A percentile compares a stretch with the other conserved stretches of the same genome.
These are phyloP conservation scores for Fragilariopsis cylindrus DNA, from an alignment of 108 stramenopile species.

Conservation along the genomic window DNA sequence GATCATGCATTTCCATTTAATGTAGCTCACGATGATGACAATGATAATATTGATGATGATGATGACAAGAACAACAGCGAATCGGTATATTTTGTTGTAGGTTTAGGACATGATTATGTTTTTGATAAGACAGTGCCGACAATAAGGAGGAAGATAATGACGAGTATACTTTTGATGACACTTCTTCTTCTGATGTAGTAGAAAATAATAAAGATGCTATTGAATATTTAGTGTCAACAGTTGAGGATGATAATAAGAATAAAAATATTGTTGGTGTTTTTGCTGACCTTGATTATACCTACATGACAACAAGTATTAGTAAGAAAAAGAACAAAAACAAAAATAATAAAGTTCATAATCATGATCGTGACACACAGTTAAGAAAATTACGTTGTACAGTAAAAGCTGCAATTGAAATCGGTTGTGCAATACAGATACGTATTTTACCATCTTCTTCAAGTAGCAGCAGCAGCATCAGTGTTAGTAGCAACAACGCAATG, in stretches of 20 bases:
- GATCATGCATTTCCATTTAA: not conserved
- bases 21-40: not conserved
- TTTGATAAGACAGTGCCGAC: not conserved
- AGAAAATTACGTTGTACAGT: constrained; percentile 5
- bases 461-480: not conserved
- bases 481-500: not conserved
- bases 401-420: constrained; percentile 17
- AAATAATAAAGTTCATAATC: not conserved
- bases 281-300: constrained; percentile 33
- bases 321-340: not conserved
- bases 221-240: too few species aligned
- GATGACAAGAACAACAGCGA: not conserved
- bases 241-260: too few species aligned
- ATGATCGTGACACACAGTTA: not conserved
- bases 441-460: not conserved
- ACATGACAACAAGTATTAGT: not conserved
- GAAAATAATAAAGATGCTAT: too few species aligned
- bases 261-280: constrained; percentile 1
- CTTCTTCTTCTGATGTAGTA: too few species aligned
- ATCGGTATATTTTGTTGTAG: not conserved
- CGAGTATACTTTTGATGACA: too few species aligned
- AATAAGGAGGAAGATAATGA: too few species aligned
- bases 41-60: not conserved
- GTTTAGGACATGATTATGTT: too few species aligned
- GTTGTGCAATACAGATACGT: constrained; percentile 21